Evolutionary conservation across 352 stramenopile genomes (phyloP), one percentile per base, ranked within the genome.

Genomic region (Phytopythium delawarense): DNA sequence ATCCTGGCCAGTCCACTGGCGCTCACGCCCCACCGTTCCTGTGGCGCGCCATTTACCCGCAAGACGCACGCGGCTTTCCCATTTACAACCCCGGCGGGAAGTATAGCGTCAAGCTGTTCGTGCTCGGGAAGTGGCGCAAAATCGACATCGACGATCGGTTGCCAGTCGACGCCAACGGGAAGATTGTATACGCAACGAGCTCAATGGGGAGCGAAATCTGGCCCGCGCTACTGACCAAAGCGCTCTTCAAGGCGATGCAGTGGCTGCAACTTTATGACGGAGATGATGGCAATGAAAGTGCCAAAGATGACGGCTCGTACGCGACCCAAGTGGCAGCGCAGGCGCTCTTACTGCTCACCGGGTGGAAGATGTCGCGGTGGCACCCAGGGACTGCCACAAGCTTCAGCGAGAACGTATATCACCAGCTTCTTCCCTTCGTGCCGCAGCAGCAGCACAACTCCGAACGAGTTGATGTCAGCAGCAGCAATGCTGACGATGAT

Each of bases 21-120:
- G 5, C 54, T 25, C 46, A 54, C 2, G n/a, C 58, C 25, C 15
- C 39, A 8, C 75, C 75, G 21, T 91, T 87, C 66, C 56, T 91
- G 28, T 94, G 83, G 85, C 76, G 82, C 49, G 68, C 79, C 0
- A 92, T 94, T 54, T 88, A 88, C 40, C 86, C 86, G 0, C 84
- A 94, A 64, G 79, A 89, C 30, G 64, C 62, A 2, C 52, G 53
- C 0, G 67, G 76, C 0, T 54, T 79, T 0, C 85, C 85, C 0
- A 55, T 85, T 0, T 90, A 89, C 60, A 92, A 88, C 48, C 63
- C 80, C 2, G 78, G 76, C n/a, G 86, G 81, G 13, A 91, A 90
- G 49, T 94, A 93, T 62, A 75, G 74, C 8, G 79, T 94, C 20
- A 82, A 82, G 44, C 56, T 93, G 3, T 93, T 88, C 32, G 67